phyloP scores from a whole-genome alignment of 2,329 filamentous ascomycete genomes.

The Diplocarpon rosae region DNA sequence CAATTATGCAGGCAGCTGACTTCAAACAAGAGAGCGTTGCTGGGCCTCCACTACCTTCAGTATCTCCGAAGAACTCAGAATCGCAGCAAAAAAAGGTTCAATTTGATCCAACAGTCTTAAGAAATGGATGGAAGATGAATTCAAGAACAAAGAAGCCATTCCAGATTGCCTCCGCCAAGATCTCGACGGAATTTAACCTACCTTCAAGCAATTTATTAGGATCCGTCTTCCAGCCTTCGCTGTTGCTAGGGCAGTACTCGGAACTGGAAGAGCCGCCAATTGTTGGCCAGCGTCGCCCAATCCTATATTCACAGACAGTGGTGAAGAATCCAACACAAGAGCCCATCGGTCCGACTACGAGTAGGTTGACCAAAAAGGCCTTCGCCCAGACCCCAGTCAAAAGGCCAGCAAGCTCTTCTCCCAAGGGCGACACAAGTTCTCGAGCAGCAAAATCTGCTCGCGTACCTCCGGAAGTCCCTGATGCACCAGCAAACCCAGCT shows the following conservation, averaged over 20 bases:
- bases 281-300: neutral
- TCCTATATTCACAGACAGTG: neutral
- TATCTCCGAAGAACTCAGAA: neutral
- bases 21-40: neutral
- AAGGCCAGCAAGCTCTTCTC: neutral
- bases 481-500: slow-evolving; percentile 1
- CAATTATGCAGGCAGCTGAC: slow-evolving; percentile 2
- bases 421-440: neutral
- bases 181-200: neutral
- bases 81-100: slow-evolving; percentile 12
- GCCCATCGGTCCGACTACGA: too few species aligned
- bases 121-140: slow-evolving; percentile 8
- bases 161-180: neutral
- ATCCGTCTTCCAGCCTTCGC: neutral
- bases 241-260: neutral
- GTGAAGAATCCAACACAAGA: neutral
- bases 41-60: neutral
- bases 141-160: neutral
- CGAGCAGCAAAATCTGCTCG: neutral
- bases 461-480: slow-evolving; percentile 8
- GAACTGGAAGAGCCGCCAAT: neutral
- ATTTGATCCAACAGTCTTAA: slow-evolving; percentile 13
- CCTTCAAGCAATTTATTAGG: neutral
- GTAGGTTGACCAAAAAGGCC: neutral
- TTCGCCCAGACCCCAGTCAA: neutral